Evolutionary conservation across 192 early-diverging fungal species (phyloP).

Genomic region (Linnemannia hyalina): DNA sequence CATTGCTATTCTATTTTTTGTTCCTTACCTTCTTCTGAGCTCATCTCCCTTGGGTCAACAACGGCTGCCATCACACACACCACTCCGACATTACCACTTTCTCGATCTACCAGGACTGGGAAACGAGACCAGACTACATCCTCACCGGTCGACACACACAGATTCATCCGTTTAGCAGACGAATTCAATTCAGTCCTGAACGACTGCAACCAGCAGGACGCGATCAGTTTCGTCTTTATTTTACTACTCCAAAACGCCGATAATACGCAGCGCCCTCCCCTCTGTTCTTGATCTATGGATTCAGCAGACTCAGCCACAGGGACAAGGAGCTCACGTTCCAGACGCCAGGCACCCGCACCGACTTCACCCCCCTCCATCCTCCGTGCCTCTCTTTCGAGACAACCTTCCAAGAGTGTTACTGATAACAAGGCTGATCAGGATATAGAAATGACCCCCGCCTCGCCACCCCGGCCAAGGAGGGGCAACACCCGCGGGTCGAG

Average conservation of each 20-base stretch:
- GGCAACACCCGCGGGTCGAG: neutral
- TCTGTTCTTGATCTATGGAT: slow-evolving; percentile 7
- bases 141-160: neutral
- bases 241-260: neutral
- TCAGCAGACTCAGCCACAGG: slow-evolving; percentile 21
- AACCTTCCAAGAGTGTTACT: slow-evolving; percentile 1
- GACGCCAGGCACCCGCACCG: slow-evolving; percentile 1
- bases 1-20: no score
- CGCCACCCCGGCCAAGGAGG: slow-evolving; percentile 20
- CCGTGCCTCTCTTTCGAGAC: slow-evolving; percentile 13
- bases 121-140: neutral
- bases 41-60: no score
- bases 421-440: slow-evolving; percentile 7
- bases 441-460: slow-evolving; percentile 2
- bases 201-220: neutral
- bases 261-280: neutral
- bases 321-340: slow-evolving; percentile 19
- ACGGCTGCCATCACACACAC: no score
- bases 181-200: neutral
- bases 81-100: neutral
- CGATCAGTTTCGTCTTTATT: neutral
- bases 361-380: slow-evolving; percentile 1
- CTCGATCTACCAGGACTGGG: neutral
- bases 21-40: no score
- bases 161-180: neutral